Conservation (phyloP, 805 yeast species). For the Candida takata region DNA sequence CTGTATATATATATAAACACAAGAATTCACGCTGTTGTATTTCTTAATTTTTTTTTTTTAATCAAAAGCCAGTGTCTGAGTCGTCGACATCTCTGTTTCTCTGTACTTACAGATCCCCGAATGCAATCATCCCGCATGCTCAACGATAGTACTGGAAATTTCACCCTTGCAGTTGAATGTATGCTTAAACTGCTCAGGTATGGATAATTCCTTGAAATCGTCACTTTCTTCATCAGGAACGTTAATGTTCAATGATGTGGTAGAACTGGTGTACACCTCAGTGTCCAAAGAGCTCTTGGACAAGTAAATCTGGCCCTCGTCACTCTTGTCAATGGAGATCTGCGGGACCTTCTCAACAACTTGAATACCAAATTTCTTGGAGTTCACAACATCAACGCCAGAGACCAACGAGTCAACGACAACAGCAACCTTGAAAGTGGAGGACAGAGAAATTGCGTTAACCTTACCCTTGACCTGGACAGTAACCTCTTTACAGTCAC, state of each 20-base stretch:
- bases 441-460: conserved; percentile 76
- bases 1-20: not conserved
- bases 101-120: too few relatives aligned
- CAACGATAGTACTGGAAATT: conserved; percentile 65
- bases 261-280: conserved; percentile 76
- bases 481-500: conserved; percentile 67
- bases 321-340: conserved; percentile 82
- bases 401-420: conserved; percentile 81
- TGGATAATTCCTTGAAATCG: conserved; percentile 73
- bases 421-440: conserved; percentile 64
- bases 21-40: not conserved
- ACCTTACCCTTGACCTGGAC: conserved; percentile 87
- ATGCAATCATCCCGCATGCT: conserved; percentile 58
- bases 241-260: conserved; percentile 81
- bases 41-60: not conserved
- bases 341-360: conserved; percentile 77
- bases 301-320: conserved; percentile 76
- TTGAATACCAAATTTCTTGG: conserved; percentile 76
- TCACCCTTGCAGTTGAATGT: conserved; percentile 49
- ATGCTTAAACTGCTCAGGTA: conserved; percentile 91
- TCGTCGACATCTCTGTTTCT: too few relatives aligned
- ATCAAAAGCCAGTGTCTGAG: too few relatives aligned
- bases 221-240: conserved; percentile 64
- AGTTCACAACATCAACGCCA: conserved; percentile 82
- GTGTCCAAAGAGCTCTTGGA: conserved; percentile 63